A percentile compares a stretch with the other conserved stretches of the same genome.
Conservation (phyloP, 2,329 filamentous ascomycete species). For the Trichoderma polysporum region DNA sequence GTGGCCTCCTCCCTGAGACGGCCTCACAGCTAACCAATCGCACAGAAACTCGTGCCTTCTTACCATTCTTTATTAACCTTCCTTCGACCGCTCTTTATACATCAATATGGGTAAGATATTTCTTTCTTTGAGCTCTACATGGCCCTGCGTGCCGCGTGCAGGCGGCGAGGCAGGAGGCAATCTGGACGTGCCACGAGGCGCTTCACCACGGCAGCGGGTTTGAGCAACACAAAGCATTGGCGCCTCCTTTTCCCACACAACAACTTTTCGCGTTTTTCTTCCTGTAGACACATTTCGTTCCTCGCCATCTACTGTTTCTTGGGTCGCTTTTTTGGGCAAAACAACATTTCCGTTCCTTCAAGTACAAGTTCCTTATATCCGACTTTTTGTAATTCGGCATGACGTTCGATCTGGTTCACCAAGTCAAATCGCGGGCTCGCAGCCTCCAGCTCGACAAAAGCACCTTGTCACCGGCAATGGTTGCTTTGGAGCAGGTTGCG, state of each 20-base stretch:
- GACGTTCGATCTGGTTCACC: conserved; percentile 44
- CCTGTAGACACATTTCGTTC: conserved; percentile 41
- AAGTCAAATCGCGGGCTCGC: conserved; percentile 46
- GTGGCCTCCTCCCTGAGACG: not conserved
- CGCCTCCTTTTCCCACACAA: conserved; percentile 24
- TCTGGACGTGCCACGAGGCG: conserved; percentile 26
- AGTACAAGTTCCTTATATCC: conserved; percentile 24
- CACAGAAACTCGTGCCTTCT: conserved; percentile 32
- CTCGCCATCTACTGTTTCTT: conserved; percentile 48
- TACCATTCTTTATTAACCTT: conserved; percentile 28
- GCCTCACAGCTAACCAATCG: conserved; percentile 26
- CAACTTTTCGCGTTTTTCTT: conserved; percentile 26
- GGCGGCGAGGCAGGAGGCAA: conserved; percentile 10
- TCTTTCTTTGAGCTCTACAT: conserved; percentile 30
- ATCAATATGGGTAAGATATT: conserved; percentile 44
- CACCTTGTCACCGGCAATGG: conserved; percentile 22
- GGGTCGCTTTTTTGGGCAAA: conserved; percentile 40
- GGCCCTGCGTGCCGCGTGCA: conserved; percentile 26
- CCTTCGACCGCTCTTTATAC: conserved; percentile 40
- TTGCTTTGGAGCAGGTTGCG: conserved; percentile 21
- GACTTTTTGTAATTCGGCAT: conserved; percentile 39
- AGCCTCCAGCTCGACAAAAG: conserved; percentile 50
- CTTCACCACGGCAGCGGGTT: not conserved
- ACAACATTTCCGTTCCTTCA: conserved; percentile 28
- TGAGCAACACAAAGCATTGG: conserved; percentile 2